These are phyloP conservation scores for Cicer arietinum DNA, from an alignment of 306 rosid genomes.

Conservation along the genomic window DNA sequence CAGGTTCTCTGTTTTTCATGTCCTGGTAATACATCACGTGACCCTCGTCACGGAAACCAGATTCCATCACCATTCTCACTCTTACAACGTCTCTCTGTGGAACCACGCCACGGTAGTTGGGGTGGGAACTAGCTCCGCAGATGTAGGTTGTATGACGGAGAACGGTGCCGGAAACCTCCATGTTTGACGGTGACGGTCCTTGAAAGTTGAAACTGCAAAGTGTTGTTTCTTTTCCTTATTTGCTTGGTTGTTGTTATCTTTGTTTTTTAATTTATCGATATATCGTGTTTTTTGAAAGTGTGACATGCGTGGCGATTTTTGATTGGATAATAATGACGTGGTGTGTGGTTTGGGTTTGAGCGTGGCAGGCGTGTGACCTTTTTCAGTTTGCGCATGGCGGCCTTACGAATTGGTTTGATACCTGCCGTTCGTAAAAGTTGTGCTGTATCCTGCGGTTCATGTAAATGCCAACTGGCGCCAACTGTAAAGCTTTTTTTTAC, in stretches of 20 bases:
- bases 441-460: neutral
- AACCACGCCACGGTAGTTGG: slow-evolving; percentile 9
- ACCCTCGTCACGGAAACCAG: slow-evolving; percentile 65
- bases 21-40: slow-evolving; percentile 62
- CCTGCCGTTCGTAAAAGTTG: neutral
- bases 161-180: slow-evolving; percentile 77
- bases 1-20: slow-evolving; percentile 46
- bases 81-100: slow-evolving; percentile 15
- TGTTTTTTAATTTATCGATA: neutral
- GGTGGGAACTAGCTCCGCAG: slow-evolving; percentile 18
- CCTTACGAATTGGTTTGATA: slow-evolving; percentile 30
- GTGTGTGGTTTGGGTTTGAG: neutral
- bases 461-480: slow-evolving; percentile 7
- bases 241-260: neutral
- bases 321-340: slow-evolving; percentile 51
- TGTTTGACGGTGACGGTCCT: slow-evolving; percentile 28
- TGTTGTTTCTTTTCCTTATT: neutral
- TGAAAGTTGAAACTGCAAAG: neutral
- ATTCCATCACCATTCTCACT: slow-evolving; percentile 18
- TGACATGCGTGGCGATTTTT: slow-evolving; percentile 38
- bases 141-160: slow-evolving; percentile 47
- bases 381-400: neutral
- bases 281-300: too few relatives aligned
- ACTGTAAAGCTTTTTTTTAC: neutral
- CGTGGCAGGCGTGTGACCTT: slow-evolving; percentile 45